phyloP scores from a whole-genome alignment of 257 asterid genomes.

The Solanum medicagineum region DNA sequence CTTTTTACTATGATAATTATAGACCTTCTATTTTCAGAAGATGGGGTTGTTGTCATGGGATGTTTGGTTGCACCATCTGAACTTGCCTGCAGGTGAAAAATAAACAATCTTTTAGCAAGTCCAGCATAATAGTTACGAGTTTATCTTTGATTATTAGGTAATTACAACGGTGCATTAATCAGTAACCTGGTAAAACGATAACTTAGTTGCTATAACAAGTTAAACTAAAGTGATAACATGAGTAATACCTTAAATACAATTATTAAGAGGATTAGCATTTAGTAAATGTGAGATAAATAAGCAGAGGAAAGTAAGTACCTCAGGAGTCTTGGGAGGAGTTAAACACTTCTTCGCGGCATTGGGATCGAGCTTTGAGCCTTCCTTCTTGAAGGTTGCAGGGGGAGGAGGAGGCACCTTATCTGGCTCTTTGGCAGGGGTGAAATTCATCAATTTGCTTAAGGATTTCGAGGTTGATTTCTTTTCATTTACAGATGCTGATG shows the following conservation, averaged over 20 bases:
- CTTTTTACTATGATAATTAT: neutral
- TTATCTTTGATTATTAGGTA: neutral
- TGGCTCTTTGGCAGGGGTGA: conserved; percentile 33
- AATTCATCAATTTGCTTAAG: conserved; percentile 28
- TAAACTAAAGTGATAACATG: neutral
- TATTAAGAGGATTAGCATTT: neutral
- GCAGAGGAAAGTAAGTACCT: conserved; percentile 12
- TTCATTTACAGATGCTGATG: neutral
- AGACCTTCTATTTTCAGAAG: conserved; percentile 42
- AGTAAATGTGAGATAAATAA: neutral
- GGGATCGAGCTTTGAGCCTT: conserved; percentile 13
- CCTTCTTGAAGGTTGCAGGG: conserved; percentile 5
- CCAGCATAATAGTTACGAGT: neutral
- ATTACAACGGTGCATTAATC: neutral
- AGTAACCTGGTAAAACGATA: neutral
- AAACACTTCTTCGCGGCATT: conserved; percentile 16
- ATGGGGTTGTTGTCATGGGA: conserved; percentile 30
- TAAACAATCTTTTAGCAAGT: neutral
- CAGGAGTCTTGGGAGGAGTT: conserved; percentile 51
- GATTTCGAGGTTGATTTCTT: conserved; percentile 40
- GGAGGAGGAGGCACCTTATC: conserved; percentile 19
- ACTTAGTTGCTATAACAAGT: neutral
- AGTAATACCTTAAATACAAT: neutral
- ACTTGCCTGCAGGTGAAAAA: conserved; percentile 19
- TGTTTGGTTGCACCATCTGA: conserved; percentile 20